Base-by-base conservation (phyloP, 257 asterid species). In the Solanum etuberosum region DNA sequence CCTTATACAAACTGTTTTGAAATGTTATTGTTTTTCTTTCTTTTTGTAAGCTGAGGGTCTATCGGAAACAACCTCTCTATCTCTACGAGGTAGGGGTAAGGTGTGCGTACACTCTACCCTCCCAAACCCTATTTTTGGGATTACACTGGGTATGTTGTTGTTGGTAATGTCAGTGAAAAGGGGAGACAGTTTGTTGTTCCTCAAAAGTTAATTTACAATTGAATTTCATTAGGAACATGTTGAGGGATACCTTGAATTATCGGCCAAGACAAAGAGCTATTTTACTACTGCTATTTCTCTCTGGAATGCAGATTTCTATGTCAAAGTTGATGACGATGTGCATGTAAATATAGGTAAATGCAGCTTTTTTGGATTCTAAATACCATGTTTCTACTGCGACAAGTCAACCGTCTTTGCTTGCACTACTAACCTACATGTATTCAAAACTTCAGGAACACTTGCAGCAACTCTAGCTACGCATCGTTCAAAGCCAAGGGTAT, bases 271-370 rank as follows among this genome's bases (percentile, higher is more conserved):
- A 15, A 95, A 93, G 90, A 76, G 95, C 40, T 94, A 93, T 89
- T 93, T 95, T 83, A 88, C 95, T 85, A 93, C 98, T 23, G 97
- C 97, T 82, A 91, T 93, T 91, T 92, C 93, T 37, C 87, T 93
- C 31, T 95, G 98, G 98, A 97, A 95, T 92, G 98, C 98, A 25
- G 98, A 95, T 87, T 95, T 93, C 85, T 94, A 95, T 83, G 98
- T 95, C 87, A 95, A 95, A 92, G 98, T 95, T 61, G 98, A 95
- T 59, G 98, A 95, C 42, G 98, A 95, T 88, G 97, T 95, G 34
- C 97, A 94, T 87, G 98, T 95, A 59, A 95, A 95, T 89, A 89
- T 95, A 89, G 98, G 98, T 95, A 91, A 85, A 87, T 29, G 38
- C 14, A 29, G 83, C 38, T 34, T 25, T 15, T 78, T 12, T 38